phyloP scores from a whole-genome alignment of 108 stramenopile species.

The Cafeteria roenbergensis region DNA sequence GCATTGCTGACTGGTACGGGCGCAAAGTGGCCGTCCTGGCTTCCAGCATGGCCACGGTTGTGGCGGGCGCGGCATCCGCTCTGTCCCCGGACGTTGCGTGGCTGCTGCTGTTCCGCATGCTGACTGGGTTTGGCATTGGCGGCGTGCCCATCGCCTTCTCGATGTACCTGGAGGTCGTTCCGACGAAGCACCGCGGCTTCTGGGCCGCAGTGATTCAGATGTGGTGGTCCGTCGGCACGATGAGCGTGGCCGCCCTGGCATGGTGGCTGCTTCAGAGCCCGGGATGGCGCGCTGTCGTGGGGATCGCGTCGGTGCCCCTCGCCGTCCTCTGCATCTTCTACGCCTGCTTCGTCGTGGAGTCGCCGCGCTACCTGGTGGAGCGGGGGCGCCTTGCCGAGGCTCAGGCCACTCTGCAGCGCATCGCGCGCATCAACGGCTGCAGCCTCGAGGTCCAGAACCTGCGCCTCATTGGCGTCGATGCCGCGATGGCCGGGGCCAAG shows the following conservation, averaged over 20 bases:
- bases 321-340: background rate
- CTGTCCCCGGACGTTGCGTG: slow-evolving; percentile 1
- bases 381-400: slow-evolving; percentile 7
- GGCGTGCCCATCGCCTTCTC: slow-evolving; percentile 15
- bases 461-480: too few relatives aligned
- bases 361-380: slow-evolving; percentile 6
- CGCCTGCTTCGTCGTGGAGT: slow-evolving; percentile 6
- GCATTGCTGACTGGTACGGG: slow-evolving; percentile 11
- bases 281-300: slow-evolving; percentile 11
- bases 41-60: background rate
- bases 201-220: slow-evolving; percentile 15
- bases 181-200: slow-evolving; percentile 2
- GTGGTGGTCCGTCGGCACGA: slow-evolving; percentile 17
- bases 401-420: background rate
- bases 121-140: slow-evolving; percentile 16
- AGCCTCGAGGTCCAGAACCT: too few relatives aligned
- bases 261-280: background rate
- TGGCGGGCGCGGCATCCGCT: slow-evolving; percentile 1
- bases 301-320: slow-evolving; percentile 5
- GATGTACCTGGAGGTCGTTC: slow-evolving; percentile 17
- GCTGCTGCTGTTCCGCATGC: slow-evolving; percentile 2
- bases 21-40: background rate
- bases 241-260: background rate
- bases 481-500: too few relatives aligned
- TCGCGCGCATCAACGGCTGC: slow-evolving; percentile 3